Percentiles rank a stretch among this genome's conserved stretches.
These are phyloP conservation scores for Euryodendron excelsum DNA, from an alignment of 148 eudicot genomes.

Conservation along the genomic window DNA sequence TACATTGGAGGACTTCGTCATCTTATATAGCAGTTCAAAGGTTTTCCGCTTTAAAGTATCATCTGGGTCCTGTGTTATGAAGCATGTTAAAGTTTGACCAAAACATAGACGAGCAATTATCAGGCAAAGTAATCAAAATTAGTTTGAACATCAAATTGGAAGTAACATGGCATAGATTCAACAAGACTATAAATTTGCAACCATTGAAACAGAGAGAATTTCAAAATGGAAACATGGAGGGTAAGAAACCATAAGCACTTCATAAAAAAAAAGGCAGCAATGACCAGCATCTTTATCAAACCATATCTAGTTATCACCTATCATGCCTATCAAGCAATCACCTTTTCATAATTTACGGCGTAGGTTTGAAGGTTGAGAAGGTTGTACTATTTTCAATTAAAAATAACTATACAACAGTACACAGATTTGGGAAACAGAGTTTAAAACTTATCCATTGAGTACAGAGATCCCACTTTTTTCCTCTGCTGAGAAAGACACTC, in stretches of 20 bases:
- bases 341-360: too few relatives aligned
- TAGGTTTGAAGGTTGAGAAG: background rate
- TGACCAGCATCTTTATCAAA: background rate
- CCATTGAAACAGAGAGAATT: background rate
- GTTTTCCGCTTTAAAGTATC: slow-evolving; percentile 97
- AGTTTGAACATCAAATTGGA: too few relatives aligned
- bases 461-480: background rate
- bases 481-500: background rate
- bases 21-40: slow-evolving; percentile 87
- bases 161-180: background rate
- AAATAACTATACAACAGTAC: too few relatives aligned
- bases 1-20: slow-evolving; percentile 95
- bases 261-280: background rate
- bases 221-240: background rate
- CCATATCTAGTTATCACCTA: background rate
- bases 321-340: too few relatives aligned
- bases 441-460: background rate
- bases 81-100: slow-evolving; percentile 19
- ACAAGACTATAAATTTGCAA: slow-evolving; percentile 3
- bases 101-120: too few relatives aligned
- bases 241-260: background rate
- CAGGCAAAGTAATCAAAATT: too few relatives aligned
- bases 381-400: background rate
- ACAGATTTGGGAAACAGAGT: background rate
- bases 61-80: slow-evolving; percentile 80